Evolutionary conservation across 2,329 filamentous ascomycete species (phyloP).

Genomic region (Alternaria angustiovoidea): DNA sequence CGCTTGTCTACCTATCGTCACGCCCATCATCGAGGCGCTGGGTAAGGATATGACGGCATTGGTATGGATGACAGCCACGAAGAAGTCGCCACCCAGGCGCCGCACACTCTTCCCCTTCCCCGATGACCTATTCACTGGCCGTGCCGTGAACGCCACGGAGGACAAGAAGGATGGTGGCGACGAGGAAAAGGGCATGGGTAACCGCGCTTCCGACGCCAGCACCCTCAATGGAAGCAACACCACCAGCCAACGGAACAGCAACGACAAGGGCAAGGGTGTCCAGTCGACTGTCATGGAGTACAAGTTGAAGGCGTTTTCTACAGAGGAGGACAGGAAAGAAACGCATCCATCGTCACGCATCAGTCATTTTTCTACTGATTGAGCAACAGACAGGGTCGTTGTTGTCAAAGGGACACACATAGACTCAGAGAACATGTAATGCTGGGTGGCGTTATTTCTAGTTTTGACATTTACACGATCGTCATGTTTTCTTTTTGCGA

Average conservation of each 20-base stretch:
- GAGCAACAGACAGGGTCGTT: background rate
- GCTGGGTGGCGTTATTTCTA: background rate
- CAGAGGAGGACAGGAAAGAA: background rate
- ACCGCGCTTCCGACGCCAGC: background rate
- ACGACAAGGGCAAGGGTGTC: background rate
- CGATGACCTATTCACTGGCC: constrained; percentile 22
- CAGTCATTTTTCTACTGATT: constrained; percentile 1
- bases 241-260: background rate
- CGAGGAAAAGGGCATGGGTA: background rate
- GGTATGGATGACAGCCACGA: constrained; percentile 48
- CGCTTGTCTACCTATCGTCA: constrained; percentile 46
- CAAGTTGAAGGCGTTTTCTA: constrained; percentile 5
- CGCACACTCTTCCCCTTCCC: constrained; percentile 47
- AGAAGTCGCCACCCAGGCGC: constrained; percentile 45
- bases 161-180: background rate
- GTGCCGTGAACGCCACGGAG: constrained; percentile 16
- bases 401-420: background rate
- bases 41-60: constrained; percentile 51
- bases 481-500: background rate
- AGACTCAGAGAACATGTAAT: background rate
- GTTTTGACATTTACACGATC: background rate
- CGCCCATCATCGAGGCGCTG: constrained; percentile 50
- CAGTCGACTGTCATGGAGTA: constrained; percentile 1
- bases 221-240: background rate
- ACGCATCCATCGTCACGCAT: constrained; percentile 1